Base-by-base conservation (phyloP, 352 stramenopile species). In the Phytophthora idaei region DNA sequence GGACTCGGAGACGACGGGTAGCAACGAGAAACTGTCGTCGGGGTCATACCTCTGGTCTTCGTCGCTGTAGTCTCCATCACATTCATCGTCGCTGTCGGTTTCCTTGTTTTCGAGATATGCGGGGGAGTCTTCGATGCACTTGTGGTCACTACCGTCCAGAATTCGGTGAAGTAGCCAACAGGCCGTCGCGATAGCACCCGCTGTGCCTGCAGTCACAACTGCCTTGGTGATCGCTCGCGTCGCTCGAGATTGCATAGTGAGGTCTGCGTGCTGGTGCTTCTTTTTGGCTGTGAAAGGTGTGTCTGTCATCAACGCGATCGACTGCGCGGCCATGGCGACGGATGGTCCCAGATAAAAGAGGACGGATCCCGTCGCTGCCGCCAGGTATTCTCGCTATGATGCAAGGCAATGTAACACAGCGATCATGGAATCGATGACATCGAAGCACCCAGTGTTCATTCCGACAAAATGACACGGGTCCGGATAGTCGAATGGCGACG, bases 131-230 rank as follows among this genome's bases (percentile, higher is more conserved):
- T 63, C 42, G 10, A 73, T 46, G n/a, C 53, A 12, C 34, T 64
- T 42, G 53, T 12, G 37, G 25, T 61, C 32, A 10, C n/a, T 48
- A 25, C 11, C 31, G 41, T 73, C 47, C 8, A 71, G 32, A 15
- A 74, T 53, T 41, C 60, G 69, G 54, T 71, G 59, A 12, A 77
- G 39, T 37, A 77, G 21, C 59, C 59, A 77, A 27, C 36, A 77
- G 2, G 56, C 44, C 27, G 60, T 57, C 14, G 57, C 60, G 10
- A 77, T 64, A 0, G 47, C 58, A 7, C 70, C 61, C 28, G 65
- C 65, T 48, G 70, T 74, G n/a, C 65, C 61, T 55, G 52, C 65
- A 39, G 61, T 57, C 21, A 74, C 52, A 31, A 62, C 47, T 37
- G 53, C 57, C 11, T 55, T 68, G 5, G 70, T 51, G 7, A 74